A percentile compares a stretch with the other conserved stretches of the same genome.
Evolutionary conservation across 441 rosid genomes (phyloP).

Genomic region (Arabidopsis hybrid): DNA sequence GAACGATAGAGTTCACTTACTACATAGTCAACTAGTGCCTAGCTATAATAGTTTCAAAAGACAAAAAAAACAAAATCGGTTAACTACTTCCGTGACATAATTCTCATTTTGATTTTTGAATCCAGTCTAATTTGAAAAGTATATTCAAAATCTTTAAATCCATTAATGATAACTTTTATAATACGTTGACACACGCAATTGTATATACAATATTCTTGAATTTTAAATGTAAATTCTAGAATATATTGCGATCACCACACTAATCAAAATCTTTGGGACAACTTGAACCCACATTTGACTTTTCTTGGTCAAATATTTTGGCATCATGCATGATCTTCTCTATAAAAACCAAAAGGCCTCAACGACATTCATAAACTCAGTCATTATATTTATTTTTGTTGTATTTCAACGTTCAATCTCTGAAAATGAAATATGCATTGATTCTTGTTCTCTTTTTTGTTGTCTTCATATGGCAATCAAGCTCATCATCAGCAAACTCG

Average conservation of each 20-base stretch:
- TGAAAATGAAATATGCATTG: constrained; percentile 34
- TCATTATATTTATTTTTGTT: not conserved
- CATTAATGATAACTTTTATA: not conserved
- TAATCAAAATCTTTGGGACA: constrained; percentile 11
- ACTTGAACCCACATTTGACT: constrained; percentile 36
- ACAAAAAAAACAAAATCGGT: too few species aligned
- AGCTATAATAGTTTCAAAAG: too few species aligned
- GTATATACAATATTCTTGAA: not conserved
- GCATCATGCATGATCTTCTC: constrained; percentile 25
- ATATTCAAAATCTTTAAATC: not conserved
- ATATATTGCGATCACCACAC: constrained; percentile 14
- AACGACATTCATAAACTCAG: constrained; percentile 4
- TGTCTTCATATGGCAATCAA: constrained; percentile 29
- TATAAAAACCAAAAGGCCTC: constrained; percentile 25
- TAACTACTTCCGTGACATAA: not conserved
- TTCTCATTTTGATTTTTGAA: not conserved
- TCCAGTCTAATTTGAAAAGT: not conserved
- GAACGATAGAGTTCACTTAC: too few species aligned
- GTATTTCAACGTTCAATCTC: constrained; percentile 14
- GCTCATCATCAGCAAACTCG: constrained; percentile 17
- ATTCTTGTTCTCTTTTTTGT: constrained; percentile 13
- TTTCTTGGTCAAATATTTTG: constrained; percentile 45
- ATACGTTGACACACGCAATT: constrained; percentile 4
- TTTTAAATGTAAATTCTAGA: constrained; percentile 14
- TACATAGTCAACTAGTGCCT: too few species aligned